These are phyloP conservation scores for Talaromyces sp. DNA, from an alignment of 2,329 filamentous ascomycete genomes.

Conservation along the genomic window DNA sequence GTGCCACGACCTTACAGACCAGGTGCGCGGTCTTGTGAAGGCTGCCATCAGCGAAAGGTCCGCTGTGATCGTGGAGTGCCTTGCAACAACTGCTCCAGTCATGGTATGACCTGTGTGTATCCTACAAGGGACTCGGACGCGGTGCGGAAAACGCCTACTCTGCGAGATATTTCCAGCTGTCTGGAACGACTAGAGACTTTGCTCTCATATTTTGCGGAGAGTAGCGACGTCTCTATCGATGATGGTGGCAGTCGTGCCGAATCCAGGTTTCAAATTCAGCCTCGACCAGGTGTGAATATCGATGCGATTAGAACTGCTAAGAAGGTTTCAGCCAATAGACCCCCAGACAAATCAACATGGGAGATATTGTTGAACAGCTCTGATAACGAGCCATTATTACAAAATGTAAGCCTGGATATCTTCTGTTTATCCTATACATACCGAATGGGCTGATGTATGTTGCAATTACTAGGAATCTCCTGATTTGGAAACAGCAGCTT, in stretches of 20 bases:
- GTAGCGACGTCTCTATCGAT: neutral
- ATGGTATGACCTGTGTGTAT: slow-evolving; percentile 11
- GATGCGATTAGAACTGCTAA: neutral
- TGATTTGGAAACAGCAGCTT: neutral
- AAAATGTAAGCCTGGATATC: neutral
- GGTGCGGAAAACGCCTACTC: slow-evolving; percentile 10
- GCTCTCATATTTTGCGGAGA: slow-evolving; percentile 7
- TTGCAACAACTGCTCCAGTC: slow-evolving; percentile 19
- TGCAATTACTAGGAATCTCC: neutral
- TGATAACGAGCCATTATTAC: slow-evolving; percentile 2
- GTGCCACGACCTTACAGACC: slow-evolving; percentile 1
- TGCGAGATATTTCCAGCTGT: slow-evolving; percentile 13
- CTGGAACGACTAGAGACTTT: slow-evolving; percentile 11
- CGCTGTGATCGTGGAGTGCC: slow-evolving; percentile 22
- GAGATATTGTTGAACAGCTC: slow-evolving; percentile 12
- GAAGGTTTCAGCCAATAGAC: neutral
- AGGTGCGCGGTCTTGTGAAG: slow-evolving; percentile 14
- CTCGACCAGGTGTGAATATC: neutral
- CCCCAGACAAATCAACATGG: slow-evolving; percentile 8
- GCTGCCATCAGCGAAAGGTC: slow-evolving; percentile 22
- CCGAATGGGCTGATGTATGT: neutral
- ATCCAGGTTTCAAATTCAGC: neutral
- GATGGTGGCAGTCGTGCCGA: neutral
- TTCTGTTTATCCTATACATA: neutral
- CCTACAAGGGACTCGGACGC: slow-evolving; percentile 11